These are phyloP conservation scores for Globisporangium spinosum DNA, from an alignment of 352 stramenopile species.

Conservation along the genomic window DNA sequence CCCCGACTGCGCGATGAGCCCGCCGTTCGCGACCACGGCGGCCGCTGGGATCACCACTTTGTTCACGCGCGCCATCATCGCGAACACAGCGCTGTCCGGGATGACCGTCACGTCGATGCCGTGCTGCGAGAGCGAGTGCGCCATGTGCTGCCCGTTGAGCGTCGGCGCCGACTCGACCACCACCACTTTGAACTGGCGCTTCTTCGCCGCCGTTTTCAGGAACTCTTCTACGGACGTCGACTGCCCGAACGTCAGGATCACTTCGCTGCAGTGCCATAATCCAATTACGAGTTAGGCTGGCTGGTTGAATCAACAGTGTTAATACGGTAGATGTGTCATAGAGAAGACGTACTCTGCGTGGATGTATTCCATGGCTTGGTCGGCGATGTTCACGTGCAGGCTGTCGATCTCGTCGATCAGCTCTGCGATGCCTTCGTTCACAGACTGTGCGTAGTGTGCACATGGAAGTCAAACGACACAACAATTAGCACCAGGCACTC, in stretches of 20 bases:
- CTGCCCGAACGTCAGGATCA: constrained; percentile 94
- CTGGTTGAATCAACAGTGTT: neutral
- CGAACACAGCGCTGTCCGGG: constrained; percentile 95
- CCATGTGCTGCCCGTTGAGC: constrained; percentile 90
- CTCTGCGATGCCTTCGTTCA: constrained; percentile 94
- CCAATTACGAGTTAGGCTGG: neutral
- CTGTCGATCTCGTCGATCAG: constrained; percentile 95
- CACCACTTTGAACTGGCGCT: constrained; percentile 96
- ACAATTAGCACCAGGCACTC: neutral
- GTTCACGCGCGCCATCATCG: constrained; percentile 98
- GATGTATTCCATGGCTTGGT: constrained; percentile 95
- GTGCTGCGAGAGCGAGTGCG: constrained; percentile 84
- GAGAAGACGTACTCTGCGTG: constrained; percentile 86
- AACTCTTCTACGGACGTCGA: constrained; percentile 92
- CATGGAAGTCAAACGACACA: neutral
- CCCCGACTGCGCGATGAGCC: constrained; percentile 93
- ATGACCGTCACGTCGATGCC: constrained; percentile 95
- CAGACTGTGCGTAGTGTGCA: constrained; percentile 39
- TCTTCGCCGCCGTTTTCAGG: constrained; percentile 85
- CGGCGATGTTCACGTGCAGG: constrained; percentile 94
- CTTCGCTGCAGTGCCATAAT: constrained; percentile 54
- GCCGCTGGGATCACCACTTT: constrained; percentile 95
- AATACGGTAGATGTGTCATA: neutral
- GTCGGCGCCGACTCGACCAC: constrained; percentile 91
- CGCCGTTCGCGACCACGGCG: constrained; percentile 96